Base-by-base conservation (phyloP, 2,329 filamentous ascomycete species). In the Exophiala sp. region DNA sequence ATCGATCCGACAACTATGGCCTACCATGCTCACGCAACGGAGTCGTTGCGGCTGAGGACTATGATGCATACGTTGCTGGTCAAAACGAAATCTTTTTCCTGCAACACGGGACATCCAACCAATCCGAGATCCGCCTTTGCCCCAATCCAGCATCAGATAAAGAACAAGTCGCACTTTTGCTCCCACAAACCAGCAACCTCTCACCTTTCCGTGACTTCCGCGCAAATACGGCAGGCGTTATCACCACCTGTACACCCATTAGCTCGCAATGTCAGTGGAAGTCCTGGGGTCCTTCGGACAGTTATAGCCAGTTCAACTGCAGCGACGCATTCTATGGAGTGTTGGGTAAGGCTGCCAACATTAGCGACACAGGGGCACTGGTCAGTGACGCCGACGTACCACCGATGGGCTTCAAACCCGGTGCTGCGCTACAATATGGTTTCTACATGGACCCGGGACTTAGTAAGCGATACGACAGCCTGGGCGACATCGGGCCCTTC, bases 281-380 rank as follows among this genome's bases (percentile, higher is more conserved):
- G 11, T 29, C 41, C 2, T 39, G 34, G 3, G 54, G 48, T 10
- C 47, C 47, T 9, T 27, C 46, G 1, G 39, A 53, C 8, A 42
- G 22, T 13, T 53, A 51, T 32, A 56, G 50, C 29, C 49, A 52
- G 29, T 60, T 60, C 44, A 59, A 60, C 27, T 60, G 58, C 44
- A 56, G 44, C 30, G 22, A 53, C 14, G 53, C 57, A 18, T 60
- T 60, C 42, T 60, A 43, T 34, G 58, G 58, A 24, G 42, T 56
- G 8, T 48, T 60, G 3, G 58, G 58, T 13, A 56, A 53, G 24
- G 27, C 43, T 9, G 45, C 56, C 11, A 49, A 51, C 14, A 32
- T 51, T 14, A 50, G 35, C 14, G 35, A 46, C 18, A 46, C 44
- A 19, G 53, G 56, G 18, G 43, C 30, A 14, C 21, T 39, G 19